phyloP scores from a whole-genome alignment of 2,329 filamentous ascomycete species.

The Penicillium sp. region DNA sequence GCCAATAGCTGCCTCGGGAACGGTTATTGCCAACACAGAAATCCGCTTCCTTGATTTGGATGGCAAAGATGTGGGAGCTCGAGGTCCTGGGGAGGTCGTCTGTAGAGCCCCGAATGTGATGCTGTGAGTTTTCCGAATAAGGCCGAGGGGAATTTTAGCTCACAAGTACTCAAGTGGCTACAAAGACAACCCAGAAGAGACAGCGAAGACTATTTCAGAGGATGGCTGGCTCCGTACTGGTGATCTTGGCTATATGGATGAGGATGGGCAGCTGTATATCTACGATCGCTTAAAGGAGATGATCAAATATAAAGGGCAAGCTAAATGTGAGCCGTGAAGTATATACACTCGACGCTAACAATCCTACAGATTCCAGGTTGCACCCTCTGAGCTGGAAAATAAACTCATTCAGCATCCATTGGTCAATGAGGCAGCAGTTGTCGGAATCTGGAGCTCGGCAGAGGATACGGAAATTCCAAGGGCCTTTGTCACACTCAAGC shows the following conservation, averaged over 20 bases:
- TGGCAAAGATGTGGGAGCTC: slow-evolving; percentile 13
- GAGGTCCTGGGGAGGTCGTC: slow-evolving; percentile 19
- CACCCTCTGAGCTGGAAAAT: slow-evolving; percentile 46
- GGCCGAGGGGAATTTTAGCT: no score
- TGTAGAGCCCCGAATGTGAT: slow-evolving; percentile 19
- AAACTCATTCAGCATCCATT: slow-evolving; percentile 39
- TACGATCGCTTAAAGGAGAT: background rate
- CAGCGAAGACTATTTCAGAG: background rate
- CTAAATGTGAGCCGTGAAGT: no score
- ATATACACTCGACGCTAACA: no score
- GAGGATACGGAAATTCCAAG: slow-evolving; percentile 12
- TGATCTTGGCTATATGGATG: slow-evolving; percentile 16
- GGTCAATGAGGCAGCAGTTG: slow-evolving; percentile 45
- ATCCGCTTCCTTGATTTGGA: slow-evolving; percentile 13
- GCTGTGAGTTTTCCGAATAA: slow-evolving; percentile 10
- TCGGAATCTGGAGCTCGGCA: slow-evolving; percentile 35
- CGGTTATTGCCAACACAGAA: slow-evolving; percentile 15
- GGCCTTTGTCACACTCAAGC: no score
- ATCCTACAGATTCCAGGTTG: slow-evolving; percentile 32
- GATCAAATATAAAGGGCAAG: slow-evolving; percentile 20
- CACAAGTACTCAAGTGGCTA: background rate
- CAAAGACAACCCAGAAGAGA: background rate
- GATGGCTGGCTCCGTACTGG: background rate
- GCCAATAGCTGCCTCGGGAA: slow-evolving; percentile 12
- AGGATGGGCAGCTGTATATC: background rate